Evolutionary conservation across 208 protist species (phyloP).

Genomic region (Leishmania aethiopica): DNA sequence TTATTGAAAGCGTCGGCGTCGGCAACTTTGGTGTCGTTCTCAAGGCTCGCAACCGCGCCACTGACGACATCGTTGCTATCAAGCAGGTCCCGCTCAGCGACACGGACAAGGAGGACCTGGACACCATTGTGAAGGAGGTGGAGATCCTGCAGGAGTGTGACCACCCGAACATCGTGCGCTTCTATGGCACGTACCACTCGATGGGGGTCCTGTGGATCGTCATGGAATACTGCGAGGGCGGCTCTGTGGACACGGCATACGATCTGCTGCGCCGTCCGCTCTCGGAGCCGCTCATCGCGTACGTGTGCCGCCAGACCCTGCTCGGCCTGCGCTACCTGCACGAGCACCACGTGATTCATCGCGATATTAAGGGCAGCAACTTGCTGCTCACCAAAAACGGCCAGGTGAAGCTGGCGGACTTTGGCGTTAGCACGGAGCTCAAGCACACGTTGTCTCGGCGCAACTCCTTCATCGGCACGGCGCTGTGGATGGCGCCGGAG

Average conservation of each 20-base stretch:
- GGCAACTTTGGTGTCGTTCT: constrained; percentile 98
- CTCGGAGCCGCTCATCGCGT: constrained; percentile 87
- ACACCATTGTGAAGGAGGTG: constrained; percentile 85
- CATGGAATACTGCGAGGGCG: constrained; percentile 95
- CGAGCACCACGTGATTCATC: constrained; percentile 84
- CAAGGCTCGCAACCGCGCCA: constrained; percentile 90
- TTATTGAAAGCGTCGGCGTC: constrained; percentile 79
- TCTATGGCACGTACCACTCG: constrained; percentile 87
- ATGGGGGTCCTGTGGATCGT: constrained; percentile 90
- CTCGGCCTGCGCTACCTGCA: constrained; percentile 92
- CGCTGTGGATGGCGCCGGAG: constrained; percentile 95
- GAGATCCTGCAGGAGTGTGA: constrained; percentile 82
- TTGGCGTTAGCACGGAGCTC: constrained; percentile 88
- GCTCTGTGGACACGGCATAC: constrained; percentile 87
- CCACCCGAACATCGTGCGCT: constrained; percentile 91
- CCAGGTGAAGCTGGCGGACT: constrained; percentile 93
- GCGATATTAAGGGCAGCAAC: constrained; percentile 95
- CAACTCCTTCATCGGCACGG: constrained; percentile 92
- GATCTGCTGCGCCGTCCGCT: constrained; percentile 80
- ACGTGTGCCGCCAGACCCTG: constrained; percentile 81
- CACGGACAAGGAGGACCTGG: constrained; percentile 67
- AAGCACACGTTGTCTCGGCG: constrained; percentile 82
- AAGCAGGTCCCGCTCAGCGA: constrained; percentile 89
- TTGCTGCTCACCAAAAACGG: constrained; percentile 90
- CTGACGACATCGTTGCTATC: constrained; percentile 82